phyloP scores from a whole-genome alignment of 23 red algal species.

The Gracilaria domingensis region DNA sequence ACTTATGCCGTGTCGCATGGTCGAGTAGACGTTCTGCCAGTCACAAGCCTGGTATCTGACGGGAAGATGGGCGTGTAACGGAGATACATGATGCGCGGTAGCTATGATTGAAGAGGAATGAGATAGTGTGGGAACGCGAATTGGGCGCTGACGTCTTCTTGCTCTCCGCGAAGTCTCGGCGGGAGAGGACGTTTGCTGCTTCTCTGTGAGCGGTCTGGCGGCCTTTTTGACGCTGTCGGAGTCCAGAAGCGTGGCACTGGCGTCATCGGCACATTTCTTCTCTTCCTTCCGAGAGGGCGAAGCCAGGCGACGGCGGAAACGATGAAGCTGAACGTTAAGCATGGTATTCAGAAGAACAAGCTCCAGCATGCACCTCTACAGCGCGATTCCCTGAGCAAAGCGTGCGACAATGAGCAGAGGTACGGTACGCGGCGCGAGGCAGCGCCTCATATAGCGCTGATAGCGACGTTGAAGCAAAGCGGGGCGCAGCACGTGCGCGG shows the following conservation, averaged over 20 bases:
- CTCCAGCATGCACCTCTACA: neutral
- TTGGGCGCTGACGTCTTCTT: constrained; percentile 8
- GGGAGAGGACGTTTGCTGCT: neutral
- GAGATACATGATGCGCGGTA: neutral
- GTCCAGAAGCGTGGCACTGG: neutral
- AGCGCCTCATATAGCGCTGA: neutral
- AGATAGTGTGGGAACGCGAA: neutral
- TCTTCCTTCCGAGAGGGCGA: constrained; percentile 9
- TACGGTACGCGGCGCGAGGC: neutral
- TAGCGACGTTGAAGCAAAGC: neutral
- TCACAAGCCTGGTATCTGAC: constrained; percentile 62
- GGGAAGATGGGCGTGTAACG: constrained; percentile 61
- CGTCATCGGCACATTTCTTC: neutral
- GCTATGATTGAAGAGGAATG: neutral
- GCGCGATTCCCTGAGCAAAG: too few species aligned
- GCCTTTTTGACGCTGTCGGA: neutral
- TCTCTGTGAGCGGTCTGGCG: neutral
- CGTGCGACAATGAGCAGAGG: neutral
- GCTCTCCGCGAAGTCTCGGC: neutral
- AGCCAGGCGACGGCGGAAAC: neutral
- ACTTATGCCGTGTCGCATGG: constrained; percentile 77
- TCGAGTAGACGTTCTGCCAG: constrained; percentile 81
- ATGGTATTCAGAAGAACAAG: neutral
- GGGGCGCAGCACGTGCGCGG: neutral
- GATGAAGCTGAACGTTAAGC: constrained; percentile 44